A percentile compares a stretch with the other conserved stretches of the same genome.
Conservation (phyloP, 129 eudicot genomes). For the Flaveria ramosissima region DNA sequence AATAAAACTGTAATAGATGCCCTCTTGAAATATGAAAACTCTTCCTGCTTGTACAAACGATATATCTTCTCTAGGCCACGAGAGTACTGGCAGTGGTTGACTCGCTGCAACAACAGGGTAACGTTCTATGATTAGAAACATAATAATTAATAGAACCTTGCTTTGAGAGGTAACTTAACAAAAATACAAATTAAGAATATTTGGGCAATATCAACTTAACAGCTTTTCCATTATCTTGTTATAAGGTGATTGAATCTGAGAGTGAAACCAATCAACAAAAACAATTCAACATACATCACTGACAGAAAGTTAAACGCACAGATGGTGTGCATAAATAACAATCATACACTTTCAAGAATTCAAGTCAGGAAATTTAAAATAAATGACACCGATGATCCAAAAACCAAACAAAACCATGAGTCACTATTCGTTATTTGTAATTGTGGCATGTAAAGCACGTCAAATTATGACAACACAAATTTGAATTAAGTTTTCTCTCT, state of each 20-base stretch:
- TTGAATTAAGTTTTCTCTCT: neutral
- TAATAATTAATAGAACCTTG: neutral
- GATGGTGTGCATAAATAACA: neutral
- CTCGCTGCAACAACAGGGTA: constrained; percentile 33
- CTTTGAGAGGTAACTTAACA: neutral
- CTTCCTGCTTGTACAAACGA: constrained; percentile 23
- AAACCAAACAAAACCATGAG: neutral
- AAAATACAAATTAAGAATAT: neutral
- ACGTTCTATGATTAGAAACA: neutral
- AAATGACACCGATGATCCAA: neutral
- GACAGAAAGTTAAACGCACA: neutral
- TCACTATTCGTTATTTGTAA: neutral
- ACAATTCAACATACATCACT: neutral
- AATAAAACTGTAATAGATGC: neutral
- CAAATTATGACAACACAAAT: neutral
- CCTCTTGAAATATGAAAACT: constrained; percentile 13
- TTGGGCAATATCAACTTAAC: neutral
- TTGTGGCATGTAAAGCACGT: neutral
- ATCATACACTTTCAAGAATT: neutral
- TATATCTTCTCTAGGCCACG: constrained; percentile 42
- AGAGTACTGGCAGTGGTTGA: constrained; percentile 62
- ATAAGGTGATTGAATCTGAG: neutral
- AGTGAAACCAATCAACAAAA: neutral
- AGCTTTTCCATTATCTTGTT: neutral
- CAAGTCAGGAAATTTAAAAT: neutral